Conservation (phyloP, 495 filamentous ascomycete species). For the Trypethelium eluteriae region DNA sequence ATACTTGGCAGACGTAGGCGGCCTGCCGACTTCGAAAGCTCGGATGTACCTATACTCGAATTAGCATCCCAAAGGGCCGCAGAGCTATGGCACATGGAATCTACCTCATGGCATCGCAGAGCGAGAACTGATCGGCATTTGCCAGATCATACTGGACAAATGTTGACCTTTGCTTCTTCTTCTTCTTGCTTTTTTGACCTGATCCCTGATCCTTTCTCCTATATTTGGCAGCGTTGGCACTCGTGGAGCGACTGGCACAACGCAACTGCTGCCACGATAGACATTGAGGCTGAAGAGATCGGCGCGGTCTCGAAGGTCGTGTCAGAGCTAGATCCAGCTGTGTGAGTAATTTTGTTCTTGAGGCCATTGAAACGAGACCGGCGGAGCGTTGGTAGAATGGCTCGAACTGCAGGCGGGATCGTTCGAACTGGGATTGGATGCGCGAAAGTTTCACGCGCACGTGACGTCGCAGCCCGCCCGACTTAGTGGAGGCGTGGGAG, state of each 20-base stretch:
- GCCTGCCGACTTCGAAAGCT: conserved; percentile 80
- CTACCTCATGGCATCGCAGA: conserved; percentile 92
- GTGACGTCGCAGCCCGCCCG: background rate
- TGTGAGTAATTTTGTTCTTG: background rate
- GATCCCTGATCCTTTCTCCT: conserved; percentile 24
- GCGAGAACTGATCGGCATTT: conserved; percentile 59
- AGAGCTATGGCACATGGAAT: too few species aligned
- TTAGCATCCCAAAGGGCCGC: background rate
- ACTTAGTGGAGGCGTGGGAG: background rate
- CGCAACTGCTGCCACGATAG: background rate
- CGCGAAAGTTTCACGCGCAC: background rate
- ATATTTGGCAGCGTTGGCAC: conserved; percentile 26
- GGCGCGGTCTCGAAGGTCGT: background rate
- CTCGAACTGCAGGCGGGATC: background rate
- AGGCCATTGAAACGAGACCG: background rate
- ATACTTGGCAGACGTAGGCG: conserved; percentile 69
- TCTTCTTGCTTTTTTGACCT: conserved; percentile 40
- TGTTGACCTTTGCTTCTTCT: conserved; percentile 55
- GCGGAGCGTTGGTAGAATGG: background rate
- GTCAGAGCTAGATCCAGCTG: background rate
- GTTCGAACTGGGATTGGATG: background rate
- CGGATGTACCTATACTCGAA: conserved; percentile 63
- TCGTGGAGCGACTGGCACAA: background rate
- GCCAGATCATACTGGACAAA: conserved; percentile 56
- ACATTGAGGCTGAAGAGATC: background rate